These are phyloP conservation scores for Mortierella sp. DNA, from an alignment of 371 early-diverging fungal species.

Conservation along the genomic window DNA sequence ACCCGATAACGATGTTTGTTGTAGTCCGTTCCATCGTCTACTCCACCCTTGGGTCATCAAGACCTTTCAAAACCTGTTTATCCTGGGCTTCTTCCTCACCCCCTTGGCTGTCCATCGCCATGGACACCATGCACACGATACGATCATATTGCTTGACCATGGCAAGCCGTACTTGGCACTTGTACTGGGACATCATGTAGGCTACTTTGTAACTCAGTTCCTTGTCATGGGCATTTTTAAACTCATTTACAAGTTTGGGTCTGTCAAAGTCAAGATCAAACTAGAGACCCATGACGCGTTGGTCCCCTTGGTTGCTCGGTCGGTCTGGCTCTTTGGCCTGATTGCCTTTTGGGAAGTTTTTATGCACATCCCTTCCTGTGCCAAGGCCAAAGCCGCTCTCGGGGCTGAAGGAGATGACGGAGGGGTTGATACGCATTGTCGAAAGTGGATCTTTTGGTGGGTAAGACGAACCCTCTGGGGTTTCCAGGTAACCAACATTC, in stretches of 20 bases:
- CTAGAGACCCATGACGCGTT: constrained; percentile 37
- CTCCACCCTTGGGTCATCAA: constrained; percentile 23
- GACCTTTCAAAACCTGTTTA: constrained; percentile 9
- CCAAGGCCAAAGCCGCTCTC: constrained; percentile 5
- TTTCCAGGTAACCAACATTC: constrained; percentile 33
- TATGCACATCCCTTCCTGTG: constrained; percentile 34
- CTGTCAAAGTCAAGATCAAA: constrained; percentile 32
- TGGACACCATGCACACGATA: constrained; percentile 14
- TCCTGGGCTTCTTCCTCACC: constrained; percentile 14
- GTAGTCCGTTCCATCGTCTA: constrained; percentile 16
- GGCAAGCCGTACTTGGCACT: constrained; percentile 33
- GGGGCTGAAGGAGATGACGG: neutral
- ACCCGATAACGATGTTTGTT: constrained; percentile 31
- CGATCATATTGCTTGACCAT: constrained; percentile 23
- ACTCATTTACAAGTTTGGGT: constrained; percentile 25
- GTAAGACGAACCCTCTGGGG: constrained; percentile 35
- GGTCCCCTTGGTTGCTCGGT: constrained; percentile 26
- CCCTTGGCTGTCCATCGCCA: constrained; percentile 27
- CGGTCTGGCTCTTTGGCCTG: constrained; percentile 29
- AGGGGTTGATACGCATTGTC: constrained; percentile 26
- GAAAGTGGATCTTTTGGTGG: constrained; percentile 46
- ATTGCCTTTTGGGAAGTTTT: constrained; percentile 30
- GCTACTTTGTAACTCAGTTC: constrained; percentile 38
- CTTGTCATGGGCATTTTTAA: constrained; percentile 33
- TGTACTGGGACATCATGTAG: constrained; percentile 25